Evolutionary conservation across 2,329 filamentous ascomycete genomes (phyloP).

Genomic region (Venturia carpophila): DNA sequence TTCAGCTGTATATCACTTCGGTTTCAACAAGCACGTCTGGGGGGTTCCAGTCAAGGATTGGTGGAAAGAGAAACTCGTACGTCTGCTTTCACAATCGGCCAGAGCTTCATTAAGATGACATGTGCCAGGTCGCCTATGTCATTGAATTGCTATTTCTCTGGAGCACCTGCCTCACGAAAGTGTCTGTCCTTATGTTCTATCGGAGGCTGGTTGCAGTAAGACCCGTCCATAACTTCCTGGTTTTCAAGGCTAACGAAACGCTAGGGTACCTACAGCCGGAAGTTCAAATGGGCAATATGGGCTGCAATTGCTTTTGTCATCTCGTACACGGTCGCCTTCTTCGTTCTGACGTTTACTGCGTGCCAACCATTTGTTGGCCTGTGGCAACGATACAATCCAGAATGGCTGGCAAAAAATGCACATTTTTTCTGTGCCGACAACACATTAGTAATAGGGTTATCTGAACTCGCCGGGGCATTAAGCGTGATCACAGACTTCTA

Average conservation of each 20-base stretch:
- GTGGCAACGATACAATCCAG: constrained; percentile 28
- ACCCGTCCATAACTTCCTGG: too few relatives aligned
- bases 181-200: constrained; percentile 34
- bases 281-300: constrained; percentile 28
- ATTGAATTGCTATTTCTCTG: constrained; percentile 30
- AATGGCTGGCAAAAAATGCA: constrained; percentile 21
- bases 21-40: constrained; percentile 33
- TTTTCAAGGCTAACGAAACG: too few relatives aligned
- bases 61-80: constrained; percentile 22
- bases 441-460: not conserved
- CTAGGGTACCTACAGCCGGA: constrained; percentile 23
- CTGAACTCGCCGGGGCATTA: constrained; percentile 22
- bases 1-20: constrained; percentile 23
- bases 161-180: constrained; percentile 29
- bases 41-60: constrained; percentile 25
- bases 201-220: constrained; percentile 26
- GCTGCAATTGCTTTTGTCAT: constrained; percentile 17
- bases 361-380: constrained; percentile 30
- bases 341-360: constrained; percentile 25
- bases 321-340: constrained; percentile 27
- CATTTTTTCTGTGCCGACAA: constrained; percentile 23
- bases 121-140: constrained; percentile 26
- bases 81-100: not conserved
- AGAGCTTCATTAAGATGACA: not conserved
- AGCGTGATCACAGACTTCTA: constrained; percentile 24